These are phyloP conservation scores for Gossypium stocksii DNA, from an alignment of 345 rosid species.

Conservation along the genomic window DNA sequence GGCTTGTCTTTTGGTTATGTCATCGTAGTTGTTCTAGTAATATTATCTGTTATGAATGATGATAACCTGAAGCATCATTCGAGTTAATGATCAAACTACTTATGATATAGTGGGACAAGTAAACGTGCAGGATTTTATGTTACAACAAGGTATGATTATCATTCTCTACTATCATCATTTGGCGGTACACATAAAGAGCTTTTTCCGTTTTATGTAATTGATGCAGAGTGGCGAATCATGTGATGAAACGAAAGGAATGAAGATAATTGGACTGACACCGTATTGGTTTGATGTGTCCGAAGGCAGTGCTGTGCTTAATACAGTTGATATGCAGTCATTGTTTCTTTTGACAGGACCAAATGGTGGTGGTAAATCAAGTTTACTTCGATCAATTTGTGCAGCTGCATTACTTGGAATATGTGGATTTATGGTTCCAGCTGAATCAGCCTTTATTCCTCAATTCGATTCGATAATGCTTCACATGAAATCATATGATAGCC, in stretches of 20 bases:
- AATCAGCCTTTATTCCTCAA: slow-evolving; percentile 78
- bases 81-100: neutral
- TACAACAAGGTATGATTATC: neutral
- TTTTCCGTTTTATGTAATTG: neutral
- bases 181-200: neutral
- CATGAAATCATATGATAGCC: slow-evolving; percentile 87
- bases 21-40: neutral
- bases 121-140: neutral
- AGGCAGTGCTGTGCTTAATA: slow-evolving; percentile 78
- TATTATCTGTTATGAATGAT: neutral
- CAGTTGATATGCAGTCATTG: slow-evolving; percentile 78
- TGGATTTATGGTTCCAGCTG: slow-evolving; percentile 94
- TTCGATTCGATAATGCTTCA: slow-evolving; percentile 95
- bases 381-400: slow-evolving; percentile 92
- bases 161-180: neutral
- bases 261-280: slow-evolving; percentile 69
- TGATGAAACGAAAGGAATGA: slow-evolving; percentile 46
- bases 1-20: neutral
- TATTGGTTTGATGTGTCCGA: slow-evolving; percentile 90
- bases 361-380: slow-evolving; percentile 98
- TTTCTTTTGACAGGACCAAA: slow-evolving; percentile 94
- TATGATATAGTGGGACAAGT: neutral
- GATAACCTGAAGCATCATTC: neutral
- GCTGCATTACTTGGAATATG: slow-evolving; percentile 88
- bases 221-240: slow-evolving; percentile 41